Evolutionary conservation across 768 basidiomycete species (phyloP), one percentile per base, ranked within the genome.

Genomic region (Trametes meyenii): DNA sequence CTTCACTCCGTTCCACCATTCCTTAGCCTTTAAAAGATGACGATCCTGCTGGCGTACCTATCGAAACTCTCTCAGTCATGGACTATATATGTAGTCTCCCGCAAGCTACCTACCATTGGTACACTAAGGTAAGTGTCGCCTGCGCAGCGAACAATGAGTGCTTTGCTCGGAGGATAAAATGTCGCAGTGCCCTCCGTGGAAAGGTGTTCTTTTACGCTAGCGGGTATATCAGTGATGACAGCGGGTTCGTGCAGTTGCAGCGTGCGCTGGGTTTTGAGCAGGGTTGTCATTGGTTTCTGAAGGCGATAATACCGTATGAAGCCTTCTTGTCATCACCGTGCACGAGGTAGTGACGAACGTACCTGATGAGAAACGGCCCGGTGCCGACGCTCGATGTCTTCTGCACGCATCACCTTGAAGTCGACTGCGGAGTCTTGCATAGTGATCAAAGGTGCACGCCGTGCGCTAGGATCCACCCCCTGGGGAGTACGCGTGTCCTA

Each of bases 1-100:
- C 21, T 66, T 68, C 14, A 85, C 75, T 2, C 92, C 92, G 70
- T 90, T 92, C 90, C 90, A 93, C 87, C 90, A 94, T 52, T 87
- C 86, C 61, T 76, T 81, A 2, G 85, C 87, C 14, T 69, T 69
- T 61, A 91, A 63, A 66, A 82, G 71, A 24, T 78, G 73, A 64
- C 82, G 82, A 55, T 84, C 84, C 64, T 88, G 85, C 61, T 85
- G 83, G 68, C 89, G 86, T 17, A 94, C 74, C 62, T 70, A 21
- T 21, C 3, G 7, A 56, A 5, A 46, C 17, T 21, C 17, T n/a
- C 21, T 35, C 17, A 40, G 51, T 8, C 51, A 16, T 1, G 2
- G n/a, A 5, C 19, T n/a, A 16, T 23, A 7, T 16, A 24, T 5
- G 2, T 24, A 36, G 29, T 13, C n/a, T 23, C 8, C 10, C 11